Evolutionary conservation across 2,329 filamentous ascomycete genomes (phyloP).

Genomic region (Curvularia verruculosa): DNA sequence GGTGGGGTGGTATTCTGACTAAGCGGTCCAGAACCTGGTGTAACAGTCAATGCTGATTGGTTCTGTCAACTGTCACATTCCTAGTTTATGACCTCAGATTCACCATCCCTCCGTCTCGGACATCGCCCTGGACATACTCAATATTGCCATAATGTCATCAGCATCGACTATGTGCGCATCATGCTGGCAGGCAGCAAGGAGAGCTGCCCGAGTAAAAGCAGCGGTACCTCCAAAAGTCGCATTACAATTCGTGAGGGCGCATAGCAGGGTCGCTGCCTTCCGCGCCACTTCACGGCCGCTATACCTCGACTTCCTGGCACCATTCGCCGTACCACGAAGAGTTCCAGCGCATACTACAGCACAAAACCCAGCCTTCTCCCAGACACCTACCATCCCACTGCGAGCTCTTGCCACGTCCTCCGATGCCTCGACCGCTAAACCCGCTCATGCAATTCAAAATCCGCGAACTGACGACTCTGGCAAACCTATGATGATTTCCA

Average conservation of each 20-base stretch:
- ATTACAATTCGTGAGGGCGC: constrained; percentile 22
- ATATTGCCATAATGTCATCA: constrained; percentile 31
- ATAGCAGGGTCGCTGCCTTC: constrained; percentile 22
- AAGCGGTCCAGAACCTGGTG: constrained; percentile 23
- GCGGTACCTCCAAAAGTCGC: constrained; percentile 9
- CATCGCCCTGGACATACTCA: not conserved
- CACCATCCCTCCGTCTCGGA: constrained; percentile 5
- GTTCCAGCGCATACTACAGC: not conserved
- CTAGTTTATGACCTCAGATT: constrained; percentile 24
- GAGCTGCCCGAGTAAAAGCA: not conserved
- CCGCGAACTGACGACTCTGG: constrained; percentile 82
- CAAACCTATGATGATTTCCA: constrained; percentile 80
- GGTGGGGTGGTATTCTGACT: constrained; percentile 21
- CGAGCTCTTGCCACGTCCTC: constrained; percentile 44
- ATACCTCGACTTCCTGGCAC: constrained; percentile 44
- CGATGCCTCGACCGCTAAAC: constrained; percentile 31
- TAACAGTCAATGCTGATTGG: constrained; percentile 18
- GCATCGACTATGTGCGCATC: constrained; percentile 38
- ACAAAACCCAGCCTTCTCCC: not conserved
- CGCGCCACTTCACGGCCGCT: constrained; percentile 32
- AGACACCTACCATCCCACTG: constrained; percentile 42
- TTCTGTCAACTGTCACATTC: constrained; percentile 7
- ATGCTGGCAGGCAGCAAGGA: constrained; percentile 36
- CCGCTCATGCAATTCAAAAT: constrained; percentile 61
- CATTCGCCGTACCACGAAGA: constrained; percentile 16